Evolutionary conservation across 192 early-diverging fungal species (phyloP), one percentile per base, ranked within the genome.

Genomic region (Linderina pennispora): DNA sequence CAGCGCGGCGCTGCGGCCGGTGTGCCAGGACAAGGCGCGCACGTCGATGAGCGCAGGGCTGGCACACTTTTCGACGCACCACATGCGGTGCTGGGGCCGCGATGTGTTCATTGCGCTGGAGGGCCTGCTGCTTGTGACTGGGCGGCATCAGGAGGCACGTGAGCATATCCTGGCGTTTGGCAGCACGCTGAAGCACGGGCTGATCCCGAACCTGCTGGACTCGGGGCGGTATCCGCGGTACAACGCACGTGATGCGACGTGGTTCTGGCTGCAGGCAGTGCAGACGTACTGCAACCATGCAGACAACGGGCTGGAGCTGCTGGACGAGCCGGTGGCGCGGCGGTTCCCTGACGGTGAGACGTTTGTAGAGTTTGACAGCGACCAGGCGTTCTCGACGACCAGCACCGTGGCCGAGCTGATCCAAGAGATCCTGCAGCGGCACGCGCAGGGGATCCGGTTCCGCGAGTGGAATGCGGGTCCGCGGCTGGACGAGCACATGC

Each of bases 31-130:
- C 38, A 49, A 77, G 21, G 48, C 43, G 5, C 62, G 54, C 16
- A 74, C 77, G 6, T 80, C 83, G 35, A 75, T 98, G 58, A 95
- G 94, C 33, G 97, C 97, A 4, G 97, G 97, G 4, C 73, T 99
- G 36, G 86, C 94, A 17, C 94, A 98, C 49, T 99, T 99, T 48
- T 81, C 94, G 4, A 83, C 83, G 8, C 75, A 81, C 34, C 86
- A 94, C 46, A 94, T 95, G 90, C 81, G 97, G 35, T 86, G 84
- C 53, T 99, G 97, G 97, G 97, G 97, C n/a, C 83, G 97, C 36
- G 97, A 99, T 75, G 86, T 96, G 23, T 94, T 97, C 58, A 93
- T 99, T 47, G 75, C 89, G 6, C 62, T 99, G 3, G 77, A 82
- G 3, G 97, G 97, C 4, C 61, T 92, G 23, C 72, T 95, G 21